Evolutionary conservation across 140 eudicot genomes (phyloP).

Genomic region (Cichorium intybus): DNA sequence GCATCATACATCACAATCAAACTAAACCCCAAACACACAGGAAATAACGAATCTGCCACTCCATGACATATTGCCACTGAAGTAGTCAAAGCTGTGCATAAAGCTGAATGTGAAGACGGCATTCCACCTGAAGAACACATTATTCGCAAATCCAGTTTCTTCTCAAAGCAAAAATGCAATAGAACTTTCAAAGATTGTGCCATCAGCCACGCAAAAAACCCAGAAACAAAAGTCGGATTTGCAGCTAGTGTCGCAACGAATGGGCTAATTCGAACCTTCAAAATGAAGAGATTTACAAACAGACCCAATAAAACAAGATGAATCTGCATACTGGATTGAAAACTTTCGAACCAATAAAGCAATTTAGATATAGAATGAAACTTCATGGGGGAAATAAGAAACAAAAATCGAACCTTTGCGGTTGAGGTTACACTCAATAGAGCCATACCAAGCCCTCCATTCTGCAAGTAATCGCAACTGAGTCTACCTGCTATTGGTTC

Average conservation of each 20-base stretch:
- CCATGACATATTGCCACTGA: slow-evolving; percentile 92
- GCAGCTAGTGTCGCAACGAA: slow-evolving; percentile 77
- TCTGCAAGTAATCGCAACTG: slow-evolving; percentile 27
- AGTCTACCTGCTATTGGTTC: slow-evolving; percentile 6
- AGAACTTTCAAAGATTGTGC: slow-evolving; percentile 80
- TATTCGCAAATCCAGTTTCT: slow-evolving; percentile 70
- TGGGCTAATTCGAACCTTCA: slow-evolving; percentile 67
- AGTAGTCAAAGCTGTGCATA: slow-evolving; percentile 83
- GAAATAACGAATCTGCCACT: slow-evolving; percentile 88
- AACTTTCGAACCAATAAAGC: neutral
- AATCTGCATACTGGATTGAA: neutral
- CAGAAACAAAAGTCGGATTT: slow-evolving; percentile 79
- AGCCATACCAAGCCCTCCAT: slow-evolving; percentile 73
- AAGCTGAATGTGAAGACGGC: slow-evolving; percentile 95
- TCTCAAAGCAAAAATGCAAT: slow-evolving; percentile 75
- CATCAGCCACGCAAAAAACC: slow-evolving; percentile 58
- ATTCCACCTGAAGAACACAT: slow-evolving; percentile 89
- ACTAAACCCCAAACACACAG: slow-evolving; percentile 83
- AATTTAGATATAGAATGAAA: neutral
- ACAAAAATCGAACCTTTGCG: slow-evolving; percentile 47
- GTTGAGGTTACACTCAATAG: slow-evolving; percentile 65
- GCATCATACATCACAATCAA: slow-evolving; percentile 97
- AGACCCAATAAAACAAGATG: neutral
- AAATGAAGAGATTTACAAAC: neutral
- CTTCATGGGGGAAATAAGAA: neutral